phyloP scores from a whole-genome alignment of 768 basidiomycete genomes.

The Tulasnella sp. region DNA sequence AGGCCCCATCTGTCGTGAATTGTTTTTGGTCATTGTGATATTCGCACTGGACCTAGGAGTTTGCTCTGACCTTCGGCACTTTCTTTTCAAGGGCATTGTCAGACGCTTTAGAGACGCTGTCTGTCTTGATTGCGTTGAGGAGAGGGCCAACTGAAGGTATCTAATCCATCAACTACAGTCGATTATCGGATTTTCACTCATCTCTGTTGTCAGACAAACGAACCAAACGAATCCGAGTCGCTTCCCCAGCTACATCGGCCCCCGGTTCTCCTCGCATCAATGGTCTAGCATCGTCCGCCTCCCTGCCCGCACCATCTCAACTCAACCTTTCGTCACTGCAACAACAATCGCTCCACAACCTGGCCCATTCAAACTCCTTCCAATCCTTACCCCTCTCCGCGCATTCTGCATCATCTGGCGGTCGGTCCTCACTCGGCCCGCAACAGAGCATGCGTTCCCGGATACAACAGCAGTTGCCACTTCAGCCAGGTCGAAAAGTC shows the following conservation, averaged over 20 bases:
- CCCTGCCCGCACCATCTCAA: constrained; percentile 4
- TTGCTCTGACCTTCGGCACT: constrained; percentile 4
- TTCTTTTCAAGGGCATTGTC: constrained; percentile 48
- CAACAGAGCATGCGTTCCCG: constrained; percentile 33
- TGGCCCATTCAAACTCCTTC: no score
- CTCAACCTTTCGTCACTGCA: background rate
- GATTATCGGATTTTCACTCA: constrained; percentile 6
- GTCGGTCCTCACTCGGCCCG: constrained; percentile 2
- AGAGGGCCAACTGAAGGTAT: constrained; percentile 64
- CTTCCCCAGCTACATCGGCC: constrained; percentile 51
- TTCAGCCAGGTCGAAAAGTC: constrained; percentile 66
- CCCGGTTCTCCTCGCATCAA: constrained; percentile 34
- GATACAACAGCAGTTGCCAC: constrained; percentile 48
- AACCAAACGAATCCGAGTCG: constrained; percentile 59
- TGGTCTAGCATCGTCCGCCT: constrained; percentile 21
- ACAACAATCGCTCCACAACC: background rate
- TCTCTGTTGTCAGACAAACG: constrained; percentile 47
- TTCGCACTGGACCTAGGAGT: constrained; percentile 6
- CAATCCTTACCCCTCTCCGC: no score
- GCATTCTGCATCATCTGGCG: background rate
- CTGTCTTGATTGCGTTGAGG: constrained; percentile 59
- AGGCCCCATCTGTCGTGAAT: background rate
- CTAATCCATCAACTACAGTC: background rate
- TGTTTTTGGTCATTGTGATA: background rate
- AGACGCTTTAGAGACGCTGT: constrained; percentile 56